Percentiles rank a stretch among this genome's conserved stretches.
phyloP scores from a whole-genome alignment of 2,329 filamentous ascomycete species.

The Dryadomyces quercus-mongolicae region DNA sequence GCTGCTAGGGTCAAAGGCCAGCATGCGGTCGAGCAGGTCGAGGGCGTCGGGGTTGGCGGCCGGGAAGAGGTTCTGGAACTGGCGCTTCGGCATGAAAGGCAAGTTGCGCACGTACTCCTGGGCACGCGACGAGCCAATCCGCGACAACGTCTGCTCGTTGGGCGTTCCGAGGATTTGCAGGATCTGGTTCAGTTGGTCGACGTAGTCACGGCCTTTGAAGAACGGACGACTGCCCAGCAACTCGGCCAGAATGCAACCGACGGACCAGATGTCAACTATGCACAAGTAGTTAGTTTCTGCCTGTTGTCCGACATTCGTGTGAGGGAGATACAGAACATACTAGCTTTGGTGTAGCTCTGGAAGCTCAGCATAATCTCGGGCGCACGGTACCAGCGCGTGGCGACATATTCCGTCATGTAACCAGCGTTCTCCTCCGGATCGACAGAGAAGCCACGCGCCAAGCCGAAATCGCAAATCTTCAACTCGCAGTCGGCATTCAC shows the following conservation, averaged over 20 bases:
- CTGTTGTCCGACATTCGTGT: background rate
- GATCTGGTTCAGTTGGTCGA: slow-evolving; percentile 99
- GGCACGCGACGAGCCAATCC: slow-evolving; percentile 88
- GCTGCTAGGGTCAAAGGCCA: slow-evolving; percentile 88
- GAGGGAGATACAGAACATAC: slow-evolving; percentile 49
- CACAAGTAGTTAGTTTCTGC: background rate
- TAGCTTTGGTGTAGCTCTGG: slow-evolving; percentile 99
- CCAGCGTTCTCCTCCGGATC: slow-evolving; percentile 97
- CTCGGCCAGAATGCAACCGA: slow-evolving; percentile 94
- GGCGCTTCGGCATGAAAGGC: slow-evolving; percentile 86
- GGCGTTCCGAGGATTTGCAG: slow-evolving; percentile 95
- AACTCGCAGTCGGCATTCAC: slow-evolving; percentile 99
- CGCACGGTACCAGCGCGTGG: slow-evolving; percentile 87
- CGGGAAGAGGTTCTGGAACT: slow-evolving; percentile 80
- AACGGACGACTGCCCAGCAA: slow-evolving; percentile 92
- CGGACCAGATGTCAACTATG: slow-evolving; percentile 95
- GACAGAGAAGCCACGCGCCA: slow-evolving; percentile 91
- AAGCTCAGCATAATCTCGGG: slow-evolving; percentile 99
- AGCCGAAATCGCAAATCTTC: slow-evolving; percentile 97
- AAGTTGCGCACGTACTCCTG: slow-evolving; percentile 98
- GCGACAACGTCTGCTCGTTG: slow-evolving; percentile 83
- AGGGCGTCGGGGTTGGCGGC: slow-evolving; percentile 93
- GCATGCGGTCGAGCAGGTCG: slow-evolving; percentile 91
- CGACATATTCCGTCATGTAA: slow-evolving; percentile 99
- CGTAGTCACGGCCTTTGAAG: slow-evolving; percentile 98